Conservation (phyloP, 768 basidiomycete genomes). For the Mycena indigotica region DNA sequence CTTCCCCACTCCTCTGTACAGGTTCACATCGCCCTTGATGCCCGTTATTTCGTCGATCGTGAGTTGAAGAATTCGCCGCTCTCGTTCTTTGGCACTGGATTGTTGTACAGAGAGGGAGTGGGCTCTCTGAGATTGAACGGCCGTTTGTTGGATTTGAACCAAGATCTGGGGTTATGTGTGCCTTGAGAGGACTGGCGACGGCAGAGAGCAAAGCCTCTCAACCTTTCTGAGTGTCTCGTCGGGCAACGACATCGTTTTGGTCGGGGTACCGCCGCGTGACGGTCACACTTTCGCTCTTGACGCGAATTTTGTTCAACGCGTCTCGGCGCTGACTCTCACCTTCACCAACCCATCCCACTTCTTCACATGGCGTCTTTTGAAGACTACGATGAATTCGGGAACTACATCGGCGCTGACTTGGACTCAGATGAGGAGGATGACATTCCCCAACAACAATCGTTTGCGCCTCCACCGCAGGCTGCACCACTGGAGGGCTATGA, state of each 20-base stretch:
- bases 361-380: conserved; percentile 64
- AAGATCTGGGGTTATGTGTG: conserved; percentile 62
- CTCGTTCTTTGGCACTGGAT: conserved; percentile 78
- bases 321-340: conserved; percentile 58
- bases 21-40: conserved; percentile 71
- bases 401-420: conserved; percentile 95
- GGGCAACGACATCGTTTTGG: conserved; percentile 57
- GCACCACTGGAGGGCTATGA: conserved; percentile 76
- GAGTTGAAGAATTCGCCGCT: conserved; percentile 85
- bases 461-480: conserved; percentile 40
- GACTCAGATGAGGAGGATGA: conserved; percentile 80
- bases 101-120: conserved; percentile 77
- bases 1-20: conserved; percentile 96
- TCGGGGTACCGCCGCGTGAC: conserved; percentile 29
- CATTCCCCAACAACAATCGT: conserved; percentile 50
- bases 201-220: conserved; percentile 13
- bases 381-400: conserved; percentile 93
- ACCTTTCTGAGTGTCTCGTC: conserved; percentile 88
- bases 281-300: conserved; percentile 61
- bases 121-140: conserved; percentile 80
- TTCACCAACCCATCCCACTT: not conserved
- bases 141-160: conserved; percentile 90
- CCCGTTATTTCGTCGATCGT: conserved; percentile 81
- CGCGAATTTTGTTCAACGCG: conserved; percentile 97
- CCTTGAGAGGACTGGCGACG: conserved; percentile 23